Evolutionary conservation across 108 stramenopile species (phyloP), one percentile per base, ranked within the genome.

Genomic region (Seminavis robusta): DNA sequence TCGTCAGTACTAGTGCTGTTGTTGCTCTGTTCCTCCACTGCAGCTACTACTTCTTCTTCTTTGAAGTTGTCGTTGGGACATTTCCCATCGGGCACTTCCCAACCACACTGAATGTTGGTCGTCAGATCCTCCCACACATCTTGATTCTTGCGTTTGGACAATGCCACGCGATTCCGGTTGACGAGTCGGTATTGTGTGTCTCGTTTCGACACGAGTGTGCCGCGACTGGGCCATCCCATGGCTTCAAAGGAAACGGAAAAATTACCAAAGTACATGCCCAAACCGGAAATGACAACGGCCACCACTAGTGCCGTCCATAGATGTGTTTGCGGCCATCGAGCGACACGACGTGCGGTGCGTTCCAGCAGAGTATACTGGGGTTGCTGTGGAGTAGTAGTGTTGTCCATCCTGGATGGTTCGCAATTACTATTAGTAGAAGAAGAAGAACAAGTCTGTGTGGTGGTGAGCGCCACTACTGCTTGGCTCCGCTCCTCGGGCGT

Each of bases 161-260:
- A 48, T 10, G 59, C 65, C 8, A 53, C 44, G 4, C 43, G 31
- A 33, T 61, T 58, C 25, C n/a, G 2, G 26, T 48, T 44, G 7
- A 59, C 44, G 0, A 77, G 9, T 19, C 49, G 19, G 10, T 51
- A 26, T 45, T 81, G 80, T 13, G 69, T 61, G 8, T 74, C 63
- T 28, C 76, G 62, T 47, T 77, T 61, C 4, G 73, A 56, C 59
- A 77, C 67, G 3, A 43, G 32, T 23, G 80, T 81, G 20, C 80
- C 80, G 13, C 76, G 58, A 29, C 45, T 52, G 23, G 45, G 46
- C 76, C 76, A 81, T 32, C 80, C 80, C 11, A 29, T 58, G 45
- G 63, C 67, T n/a, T 77, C 72, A 9, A 63, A 69, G 4, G 47
- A 39, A 5, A 69, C 53, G 4, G 59, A 44, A 41, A 77, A 77